Base-by-base conservation (phyloP, 352 stramenopile species). In the Peronosclerospora sorghi region DNA sequence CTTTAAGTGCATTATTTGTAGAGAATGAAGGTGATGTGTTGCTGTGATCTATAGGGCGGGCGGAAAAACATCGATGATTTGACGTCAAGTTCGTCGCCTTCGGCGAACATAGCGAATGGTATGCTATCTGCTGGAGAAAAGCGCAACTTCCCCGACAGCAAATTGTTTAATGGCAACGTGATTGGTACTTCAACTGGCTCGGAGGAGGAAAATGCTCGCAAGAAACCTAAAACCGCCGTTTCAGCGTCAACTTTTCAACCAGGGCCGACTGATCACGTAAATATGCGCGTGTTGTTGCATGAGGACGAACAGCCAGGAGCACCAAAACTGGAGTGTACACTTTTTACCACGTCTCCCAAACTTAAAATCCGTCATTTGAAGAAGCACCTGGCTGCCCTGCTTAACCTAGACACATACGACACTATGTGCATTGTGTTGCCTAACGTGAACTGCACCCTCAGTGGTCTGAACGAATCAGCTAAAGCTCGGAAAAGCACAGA, bases 321-420 rank as follows among this genome's bases (percentile, higher is more conserved):
- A 6, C 60, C 60, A 0, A 68, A 59, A 27, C 54, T 90, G 32
- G 47, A 62, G 39, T 62, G 68, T 7, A 71, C 62, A 35, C 51
- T 85, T 24, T 83, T 90, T 35, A 64, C 59, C 7, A 87, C 75
- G 18, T 73, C 60, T 17, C 54, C 68, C 27, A 63, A 66, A 21
- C 70, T 90, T 20, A 90, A 87, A 44, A 64, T 90, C 23, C 51
- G 62, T 14, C 73, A 83, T 18, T 38, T 90, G 24, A 87, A 87
- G 57, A 83, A 76, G 40, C 74, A 87, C 40, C 48, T 90, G 3
- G 56, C 50, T 13, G 47, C 49, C 9, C 44, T 84, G 32, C 62
- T 86, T 9, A 70, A 71, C 10, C 35, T 86, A 18, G 45, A 65
- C 18, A 59, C 49, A 18, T 50, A 51, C 20, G 54, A 69, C 5